Base-by-base conservation (phyloP, 2,329 filamentous ascomycete genomes). In the Colletotrichum acutatum region DNA sequence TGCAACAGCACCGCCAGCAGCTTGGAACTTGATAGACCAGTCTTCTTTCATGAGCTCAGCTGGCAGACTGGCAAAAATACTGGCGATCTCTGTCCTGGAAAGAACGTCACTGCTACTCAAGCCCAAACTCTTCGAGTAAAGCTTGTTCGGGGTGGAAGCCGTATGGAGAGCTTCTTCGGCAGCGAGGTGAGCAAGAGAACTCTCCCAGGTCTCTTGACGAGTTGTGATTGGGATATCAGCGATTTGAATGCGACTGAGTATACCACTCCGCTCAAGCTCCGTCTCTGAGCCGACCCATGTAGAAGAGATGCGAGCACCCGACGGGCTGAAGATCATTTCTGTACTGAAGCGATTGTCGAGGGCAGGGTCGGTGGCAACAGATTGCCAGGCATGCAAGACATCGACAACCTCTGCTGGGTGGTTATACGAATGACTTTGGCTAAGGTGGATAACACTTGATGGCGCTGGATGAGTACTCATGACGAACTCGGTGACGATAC, bases 21-120 rank as follows among this genome's bases (percentile, higher is more conserved):
- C 82, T 74, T 90, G 86, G 74, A 90, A 90, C 65, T 89, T 87
- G 52, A 88, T 80, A 76, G 88, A 88, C 88, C 88, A 90, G 2
- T 86, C 59, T 1, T 84, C 76, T 0, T 86, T 87, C 68, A 84
- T 86, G 63, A 82, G 76, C 6, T 81, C 42, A 49, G 78, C 2
- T 75, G 74, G 71, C 88, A 85, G n/a, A 89, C 75, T 76, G 86
- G 88, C 3, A 82, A 74, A 76, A 90, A 86, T n/a, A 90, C 76
- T 76, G 37, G 84, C 81, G 24, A 88, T 83, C 4, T 78, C 79
- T 2, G 80, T 77, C 3, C 80, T 77, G 0, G 85, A 79, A 6
- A 89, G 84, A 0, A 86, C 74, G 30, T 85, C 83, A 19, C 85
- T 78, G 0, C 77, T 63, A 0, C 79, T 82, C 75, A 89, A 87